phyloP scores from a whole-genome alignment of 2,329 filamentous ascomycete genomes.

The Hymenoscyphus albidus region DNA sequence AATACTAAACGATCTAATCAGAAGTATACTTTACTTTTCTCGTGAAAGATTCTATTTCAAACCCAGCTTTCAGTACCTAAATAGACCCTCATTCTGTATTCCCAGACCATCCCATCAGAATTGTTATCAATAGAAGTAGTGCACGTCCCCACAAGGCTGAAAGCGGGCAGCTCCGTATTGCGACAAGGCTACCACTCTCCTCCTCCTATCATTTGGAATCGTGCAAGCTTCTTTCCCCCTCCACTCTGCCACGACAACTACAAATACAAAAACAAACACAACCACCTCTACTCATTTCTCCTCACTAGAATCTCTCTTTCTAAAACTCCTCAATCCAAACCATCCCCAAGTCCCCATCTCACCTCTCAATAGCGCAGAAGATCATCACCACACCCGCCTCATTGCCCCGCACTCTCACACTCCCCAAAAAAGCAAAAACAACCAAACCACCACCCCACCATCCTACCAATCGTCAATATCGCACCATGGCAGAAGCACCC shows the following conservation, averaged over 20 bases:
- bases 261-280: neutral
- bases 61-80: neutral
- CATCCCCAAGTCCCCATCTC: neutral
- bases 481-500: neutral
- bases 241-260: neutral
- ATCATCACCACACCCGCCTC: neutral
- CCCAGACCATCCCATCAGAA: neutral
- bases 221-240: neutral
- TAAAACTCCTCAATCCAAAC: neutral
- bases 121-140: neutral
- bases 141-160: conserved; percentile 7
- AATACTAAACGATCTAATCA: neutral
- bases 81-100: neutral
- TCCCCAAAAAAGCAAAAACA: neutral
- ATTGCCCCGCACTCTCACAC: neutral
- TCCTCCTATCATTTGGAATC: conserved; percentile 6
- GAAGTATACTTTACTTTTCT: neutral
- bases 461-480: neutral
- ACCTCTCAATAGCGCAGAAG: neutral
- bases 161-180: conserved; percentile 12
- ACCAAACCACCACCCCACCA: neutral
- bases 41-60: neutral
- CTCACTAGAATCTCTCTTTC: neutral
- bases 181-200: neutral
- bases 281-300: neutral